Base-by-base conservation (phyloP, 176 grass and related monocot species). In the Puccinellia tenuiflora region DNA sequence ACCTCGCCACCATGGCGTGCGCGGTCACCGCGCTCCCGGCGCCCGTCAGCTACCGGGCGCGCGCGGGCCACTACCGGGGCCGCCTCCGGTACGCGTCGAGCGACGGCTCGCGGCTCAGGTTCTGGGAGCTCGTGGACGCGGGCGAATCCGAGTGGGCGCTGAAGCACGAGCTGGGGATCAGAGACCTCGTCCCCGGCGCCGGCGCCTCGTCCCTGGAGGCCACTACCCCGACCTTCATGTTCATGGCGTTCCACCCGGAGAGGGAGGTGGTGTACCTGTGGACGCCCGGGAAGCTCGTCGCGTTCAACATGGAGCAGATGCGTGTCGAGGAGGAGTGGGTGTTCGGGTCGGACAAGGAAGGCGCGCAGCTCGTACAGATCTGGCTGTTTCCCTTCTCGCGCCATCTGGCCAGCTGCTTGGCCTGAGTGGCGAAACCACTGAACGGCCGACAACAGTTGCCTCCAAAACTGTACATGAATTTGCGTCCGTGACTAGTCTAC, bases 241-340 rank as follows among this genome's bases (percentile, higher is more conserved):
- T 98, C 33, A 66, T 98, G 88, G 90, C 88, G 72, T 91, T 98
- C 59, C 91, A 99, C 78, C 96, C 93, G 22, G 93, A 96, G 51
- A 85, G 85, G 73, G 93, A 96, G 60, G 38, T 96, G 48, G 85
- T 93, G 38, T 96, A 99, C 90, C 64, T 99, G 51, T 93, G 91
- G 89, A 60, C 85, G 57, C 89, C 77, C 11, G 84, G 87, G 62
- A 95, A 85, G 79, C 75, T 99, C 11, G 50, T 95, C 5, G 80
- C 79, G 33, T 98, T 86, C 87, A 79, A 95, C 85, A 26, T 90
- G 40, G 81, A 69, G n/a, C 60, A 66, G 72, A 79, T 59, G 63
- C 83, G 37, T 12, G 14, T 92, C n/a, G 91, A 85, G 85, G 87
- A 87, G 26, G 67, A 83, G 22, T 95, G 92, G 83, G 35, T 22